Percentiles rank a stretch among this genome's conserved stretches.
These are phyloP conservation scores for Leccinum pallidistipes DNA, from an alignment of 1,284 basidiomycete genomes.

Conservation along the genomic window DNA sequence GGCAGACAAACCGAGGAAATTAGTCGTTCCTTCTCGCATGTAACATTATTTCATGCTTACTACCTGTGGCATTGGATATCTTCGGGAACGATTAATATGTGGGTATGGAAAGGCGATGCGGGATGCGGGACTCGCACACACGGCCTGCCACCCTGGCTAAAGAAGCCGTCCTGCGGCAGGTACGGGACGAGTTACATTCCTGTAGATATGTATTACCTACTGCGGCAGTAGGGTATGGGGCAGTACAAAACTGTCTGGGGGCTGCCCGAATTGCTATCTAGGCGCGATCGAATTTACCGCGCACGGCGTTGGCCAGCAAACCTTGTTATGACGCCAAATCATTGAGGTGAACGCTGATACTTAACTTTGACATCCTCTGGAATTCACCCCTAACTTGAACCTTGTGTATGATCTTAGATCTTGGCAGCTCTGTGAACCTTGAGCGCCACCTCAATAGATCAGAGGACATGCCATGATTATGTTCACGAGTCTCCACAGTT, in stretches of 20 bases:
- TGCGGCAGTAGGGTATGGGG: slow-evolving; percentile 7
- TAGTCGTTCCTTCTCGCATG: slow-evolving; percentile 1
- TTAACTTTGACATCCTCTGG: not conserved
- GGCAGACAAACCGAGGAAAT: not conserved
- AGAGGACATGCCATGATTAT: not conserved
- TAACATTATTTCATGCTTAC: slow-evolving; percentile 23
- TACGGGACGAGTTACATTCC: slow-evolving; percentile 4
- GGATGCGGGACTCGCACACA: not conserved
- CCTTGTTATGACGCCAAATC: not conserved
- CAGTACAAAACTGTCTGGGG: not conserved
- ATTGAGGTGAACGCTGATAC: not conserved
- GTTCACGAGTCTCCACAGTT: not conserved
- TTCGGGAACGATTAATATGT: slow-evolving; percentile 12
- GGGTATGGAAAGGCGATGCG: slow-evolving; percentile 9
- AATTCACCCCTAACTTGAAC: not conserved
- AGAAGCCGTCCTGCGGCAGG: not conserved
- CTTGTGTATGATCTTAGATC: not conserved
- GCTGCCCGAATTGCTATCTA: not conserved
- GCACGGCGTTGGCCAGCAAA: not conserved
- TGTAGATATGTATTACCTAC: not conserved
- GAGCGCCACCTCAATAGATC: not conserved
- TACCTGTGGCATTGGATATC: not conserved
- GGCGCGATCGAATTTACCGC: not conserved
- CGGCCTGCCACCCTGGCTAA: not conserved
- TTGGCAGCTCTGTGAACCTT: not conserved